These are phyloP conservation scores for Acacia concinna DNA, from an alignment of 331 rosid species.

Conservation along the genomic window DNA sequence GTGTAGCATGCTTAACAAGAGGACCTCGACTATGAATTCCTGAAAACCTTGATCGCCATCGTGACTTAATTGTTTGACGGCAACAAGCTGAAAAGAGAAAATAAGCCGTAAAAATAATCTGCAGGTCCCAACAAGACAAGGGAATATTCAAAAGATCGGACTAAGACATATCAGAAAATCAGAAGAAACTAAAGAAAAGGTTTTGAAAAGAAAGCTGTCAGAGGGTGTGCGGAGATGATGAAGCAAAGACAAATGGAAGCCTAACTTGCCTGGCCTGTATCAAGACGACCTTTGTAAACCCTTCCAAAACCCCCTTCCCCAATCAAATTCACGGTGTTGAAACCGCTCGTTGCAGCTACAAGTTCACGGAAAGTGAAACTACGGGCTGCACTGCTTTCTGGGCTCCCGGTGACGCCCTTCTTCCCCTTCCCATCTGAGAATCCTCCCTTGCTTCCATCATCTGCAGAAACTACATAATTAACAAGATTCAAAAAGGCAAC, in stretches of 20 bases:
- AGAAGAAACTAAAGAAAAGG: no score
- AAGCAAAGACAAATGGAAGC: conserved; percentile 2
- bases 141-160: conserved; percentile 1
- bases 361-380: conserved; percentile 88
- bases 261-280: conserved; percentile 64
- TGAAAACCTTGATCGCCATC: conserved; percentile 87
- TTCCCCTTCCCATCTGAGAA: conserved; percentile 26
- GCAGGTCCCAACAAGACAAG: not conserved
- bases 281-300: conserved; percentile 89
- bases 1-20: conserved; percentile 86
- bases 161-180: not conserved
- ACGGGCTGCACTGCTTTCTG: conserved; percentile 58
- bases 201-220: not conserved
- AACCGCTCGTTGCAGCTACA: conserved; percentile 76
- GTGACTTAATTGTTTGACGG: conserved; percentile 76
- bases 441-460: conserved; percentile 49
- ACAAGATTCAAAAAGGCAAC: not conserved
- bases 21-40: conserved; percentile 92
- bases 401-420: conserved; percentile 35
- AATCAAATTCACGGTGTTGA: conserved; percentile 70
- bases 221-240: not conserved
- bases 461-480: conserved; percentile 34
- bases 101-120: not conserved
- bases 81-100: conserved; percentile 65
- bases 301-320: conserved; percentile 99